Conservation (phyloP, 306 rosid genomes). For the Calophaca sinica region DNA sequence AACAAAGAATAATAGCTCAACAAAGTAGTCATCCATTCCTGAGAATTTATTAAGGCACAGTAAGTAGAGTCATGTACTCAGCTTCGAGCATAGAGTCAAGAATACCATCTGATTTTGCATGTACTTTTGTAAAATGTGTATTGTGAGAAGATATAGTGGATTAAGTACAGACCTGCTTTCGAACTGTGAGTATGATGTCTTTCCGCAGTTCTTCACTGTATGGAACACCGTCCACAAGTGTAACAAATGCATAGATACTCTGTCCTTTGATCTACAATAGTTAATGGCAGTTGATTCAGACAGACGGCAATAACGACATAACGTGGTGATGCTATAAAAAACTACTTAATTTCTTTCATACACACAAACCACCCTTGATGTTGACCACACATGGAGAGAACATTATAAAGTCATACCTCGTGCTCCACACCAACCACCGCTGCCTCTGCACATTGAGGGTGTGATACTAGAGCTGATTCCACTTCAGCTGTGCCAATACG, state of each 20-base stretch:
- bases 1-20: slow-evolving; percentile 6
- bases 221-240: slow-evolving; percentile 86
- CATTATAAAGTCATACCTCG: slow-evolving; percentile 63
- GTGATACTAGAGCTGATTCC: slow-evolving; percentile 97
- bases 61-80: neutral
- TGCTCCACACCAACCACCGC: slow-evolving; percentile 99
- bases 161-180: slow-evolving; percentile 76
- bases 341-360: neutral
- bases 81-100: neutral
- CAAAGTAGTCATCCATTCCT: neutral
- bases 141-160: slow-evolving; percentile 21
- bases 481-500: slow-evolving; percentile 99
- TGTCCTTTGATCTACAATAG: slow-evolving; percentile 90
- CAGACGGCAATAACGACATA: slow-evolving; percentile 25
- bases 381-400: slow-evolving; percentile 14
- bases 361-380: slow-evolving; percentile 7
- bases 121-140: slow-evolving; percentile 19
- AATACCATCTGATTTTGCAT: neutral
- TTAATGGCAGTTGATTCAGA: slow-evolving; percentile 41
- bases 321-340: slow-evolving; percentile 16
- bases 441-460: slow-evolving; percentile 93
- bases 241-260: slow-evolving; percentile 92
- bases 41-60: slow-evolving; percentile 11
- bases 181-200: slow-evolving; percentile 72
- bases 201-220: slow-evolving; percentile 91